phyloP scores from a whole-genome alignment of 2,329 filamentous ascomycete genomes.

The Fusarium bactridioides region DNA sequence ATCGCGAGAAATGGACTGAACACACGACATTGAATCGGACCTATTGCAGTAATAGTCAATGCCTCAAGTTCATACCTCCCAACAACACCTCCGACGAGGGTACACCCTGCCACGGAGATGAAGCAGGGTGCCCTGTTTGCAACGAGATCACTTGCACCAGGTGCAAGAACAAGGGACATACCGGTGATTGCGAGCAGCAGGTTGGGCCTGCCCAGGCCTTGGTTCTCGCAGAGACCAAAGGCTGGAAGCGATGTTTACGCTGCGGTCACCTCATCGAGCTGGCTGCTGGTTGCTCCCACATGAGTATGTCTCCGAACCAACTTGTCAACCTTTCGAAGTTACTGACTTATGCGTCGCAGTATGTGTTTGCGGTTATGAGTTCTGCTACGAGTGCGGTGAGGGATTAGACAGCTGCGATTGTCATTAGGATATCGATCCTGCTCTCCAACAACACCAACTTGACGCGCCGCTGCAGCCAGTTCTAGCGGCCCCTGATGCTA shows the following conservation, averaged over 20 bases:
- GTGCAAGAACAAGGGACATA: conserved; percentile 59
- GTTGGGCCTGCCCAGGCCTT: conserved; percentile 52
- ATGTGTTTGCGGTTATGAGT: conserved; percentile 55
- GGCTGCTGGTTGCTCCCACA: conserved; percentile 60
- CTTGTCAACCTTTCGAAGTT: background rate
- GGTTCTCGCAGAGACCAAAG: conserved; percentile 47
- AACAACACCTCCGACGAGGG: background rate
- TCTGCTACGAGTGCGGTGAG: conserved; percentile 57
- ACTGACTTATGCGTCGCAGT: conserved; percentile 40
- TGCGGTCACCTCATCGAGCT: conserved; percentile 59
- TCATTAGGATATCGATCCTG: conserved; percentile 36
- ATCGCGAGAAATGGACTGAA: background rate
- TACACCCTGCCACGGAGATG: background rate
- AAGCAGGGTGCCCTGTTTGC: background rate
- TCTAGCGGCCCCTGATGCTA: background rate
- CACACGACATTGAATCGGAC: conserved; percentile 46
- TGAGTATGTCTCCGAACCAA: conserved; percentile 53
- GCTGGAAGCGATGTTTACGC: conserved; percentile 58
- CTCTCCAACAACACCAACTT: background rate
- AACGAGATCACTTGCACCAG: conserved; percentile 49
- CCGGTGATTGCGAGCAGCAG: conserved; percentile 55
- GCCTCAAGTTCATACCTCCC: conserved; percentile 56
- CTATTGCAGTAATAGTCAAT: conserved; percentile 57
- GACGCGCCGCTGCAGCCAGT: background rate
- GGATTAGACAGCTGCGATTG: background rate